Conservation (phyloP, 2,329 filamentous ascomycete species). For the Penicillium frequentans region DNA sequence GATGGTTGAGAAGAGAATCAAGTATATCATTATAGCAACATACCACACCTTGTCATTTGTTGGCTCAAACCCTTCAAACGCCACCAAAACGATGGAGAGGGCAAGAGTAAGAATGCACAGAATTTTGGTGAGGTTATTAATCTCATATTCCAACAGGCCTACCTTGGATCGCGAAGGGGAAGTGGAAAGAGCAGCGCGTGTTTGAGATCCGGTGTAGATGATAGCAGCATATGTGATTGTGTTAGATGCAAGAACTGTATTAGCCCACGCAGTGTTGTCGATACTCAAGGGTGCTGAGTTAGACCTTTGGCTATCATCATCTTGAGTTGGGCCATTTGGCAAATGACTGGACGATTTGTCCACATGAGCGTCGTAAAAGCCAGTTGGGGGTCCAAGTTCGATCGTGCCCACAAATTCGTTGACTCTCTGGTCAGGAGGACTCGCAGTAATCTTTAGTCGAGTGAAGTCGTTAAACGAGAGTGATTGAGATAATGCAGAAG, state of each 20-base stretch:
- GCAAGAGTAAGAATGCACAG: slow-evolving; percentile 84
- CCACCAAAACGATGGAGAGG: slow-evolving; percentile 84
- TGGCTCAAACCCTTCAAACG: slow-evolving; percentile 73
- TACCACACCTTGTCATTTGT: slow-evolving; percentile 69
- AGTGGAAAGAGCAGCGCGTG: slow-evolving; percentile 88
- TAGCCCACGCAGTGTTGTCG: slow-evolving; percentile 98
- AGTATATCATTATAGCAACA: slow-evolving; percentile 94
- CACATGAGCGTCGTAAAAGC: slow-evolving; percentile 47
- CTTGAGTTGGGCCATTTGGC: slow-evolving; percentile 15
- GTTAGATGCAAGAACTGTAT: slow-evolving; percentile 93
- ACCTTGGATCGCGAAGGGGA: slow-evolving; percentile 90
- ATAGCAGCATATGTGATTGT: slow-evolving; percentile 85
- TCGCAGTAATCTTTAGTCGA: slow-evolving; percentile 69
- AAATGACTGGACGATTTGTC: slow-evolving; percentile 25
- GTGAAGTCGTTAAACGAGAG: slow-evolving; percentile 70
- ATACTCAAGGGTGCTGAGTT: slow-evolving; percentile 77
- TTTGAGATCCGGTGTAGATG: slow-evolving; percentile 92
- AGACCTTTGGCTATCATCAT: slow-evolving; percentile 23
- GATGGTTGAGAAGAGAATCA: slow-evolving; percentile 98
- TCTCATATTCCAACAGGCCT: slow-evolving; percentile 89
- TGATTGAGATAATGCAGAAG: slow-evolving; percentile 81
- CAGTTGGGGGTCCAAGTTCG: slow-evolving; percentile 63
- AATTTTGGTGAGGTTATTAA: slow-evolving; percentile 96
- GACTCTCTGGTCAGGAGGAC: slow-evolving; percentile 88
- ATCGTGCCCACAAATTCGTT: slow-evolving; percentile 94